These are phyloP conservation scores for Arthrobotrys musiformis DNA, from an alignment of 2,329 filamentous ascomycete genomes.

Conservation along the genomic window DNA sequence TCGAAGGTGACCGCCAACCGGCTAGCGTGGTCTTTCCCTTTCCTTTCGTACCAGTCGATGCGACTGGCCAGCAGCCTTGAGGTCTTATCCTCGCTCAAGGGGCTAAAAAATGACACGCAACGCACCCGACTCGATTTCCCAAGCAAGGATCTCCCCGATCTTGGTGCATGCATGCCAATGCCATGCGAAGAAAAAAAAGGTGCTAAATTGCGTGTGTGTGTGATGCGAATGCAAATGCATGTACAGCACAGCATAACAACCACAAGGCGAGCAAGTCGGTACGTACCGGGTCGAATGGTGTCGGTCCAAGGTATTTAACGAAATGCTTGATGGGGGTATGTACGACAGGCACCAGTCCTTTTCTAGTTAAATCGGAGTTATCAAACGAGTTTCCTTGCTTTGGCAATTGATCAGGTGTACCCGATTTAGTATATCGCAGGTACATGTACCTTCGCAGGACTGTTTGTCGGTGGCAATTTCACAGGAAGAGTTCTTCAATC, in stretches of 20 bases:
- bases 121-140: neutral
- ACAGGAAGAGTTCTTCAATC: neutral
- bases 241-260: constrained; percentile 17
- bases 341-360: neutral
- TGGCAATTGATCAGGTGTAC: neutral
- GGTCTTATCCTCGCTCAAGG: too few species aligned
- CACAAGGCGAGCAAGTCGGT: constrained; percentile 5
- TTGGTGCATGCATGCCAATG: neutral
- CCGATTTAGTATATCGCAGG: neutral
- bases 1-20: neutral
- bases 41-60: neutral
- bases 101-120: constrained; percentile 15
- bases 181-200: neutral
- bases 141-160: constrained; percentile 7
- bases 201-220: neutral
- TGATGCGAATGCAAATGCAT: constrained; percentile 12
- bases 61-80: neutral
- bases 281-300: constrained; percentile 18
- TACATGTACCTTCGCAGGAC: neutral
- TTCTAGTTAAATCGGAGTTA: constrained; percentile 7
- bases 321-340: neutral
- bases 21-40: constrained; percentile 3
- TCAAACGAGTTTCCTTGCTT: constrained; percentile 8
- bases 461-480: constrained; percentile 2
- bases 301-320: neutral